Percentiles rank a stretch among this genome's conserved stretches.
These are phyloP conservation scores for Phytopythium mirpurense DNA, from an alignment of 352 stramenopile genomes.

Conservation along the genomic window DNA sequence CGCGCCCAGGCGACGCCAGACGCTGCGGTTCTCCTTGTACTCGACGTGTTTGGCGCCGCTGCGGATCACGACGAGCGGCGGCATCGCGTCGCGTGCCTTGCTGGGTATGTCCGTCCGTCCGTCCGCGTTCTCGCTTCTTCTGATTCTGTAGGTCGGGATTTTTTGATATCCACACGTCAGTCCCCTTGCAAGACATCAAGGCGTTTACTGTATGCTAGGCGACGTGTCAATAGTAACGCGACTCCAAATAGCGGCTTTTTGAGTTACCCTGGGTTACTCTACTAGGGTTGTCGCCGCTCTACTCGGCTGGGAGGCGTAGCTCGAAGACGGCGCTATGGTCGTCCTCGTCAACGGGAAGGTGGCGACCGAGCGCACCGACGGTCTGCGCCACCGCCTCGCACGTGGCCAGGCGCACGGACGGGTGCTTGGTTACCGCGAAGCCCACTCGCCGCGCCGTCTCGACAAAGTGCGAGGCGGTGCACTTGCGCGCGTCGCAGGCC, in stretches of 20 bases:
- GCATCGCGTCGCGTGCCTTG: slow-evolving; percentile 26
- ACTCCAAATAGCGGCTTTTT: too few species aligned
- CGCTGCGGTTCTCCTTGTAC: slow-evolving; percentile 47
- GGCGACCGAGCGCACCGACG: slow-evolving; percentile 35
- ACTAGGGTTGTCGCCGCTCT: too few species aligned
- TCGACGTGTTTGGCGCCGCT: slow-evolving; percentile 56
- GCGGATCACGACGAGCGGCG: slow-evolving; percentile 69
- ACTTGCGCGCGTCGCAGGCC: slow-evolving; percentile 38
- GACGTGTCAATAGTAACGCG: neutral
- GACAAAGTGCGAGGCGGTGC: slow-evolving; percentile 52
- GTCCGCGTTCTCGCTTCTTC: too few species aligned
- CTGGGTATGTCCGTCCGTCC: too few species aligned
- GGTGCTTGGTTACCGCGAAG: slow-evolving; percentile 34
- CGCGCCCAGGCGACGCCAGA: slow-evolving; percentile 25
- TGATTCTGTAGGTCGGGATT: neutral
- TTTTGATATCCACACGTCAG: neutral
- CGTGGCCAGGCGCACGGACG: slow-evolving; percentile 26
- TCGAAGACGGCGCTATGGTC: slow-evolving; percentile 54
- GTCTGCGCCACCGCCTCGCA: slow-evolving; percentile 20
- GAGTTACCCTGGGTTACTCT: too few species aligned
- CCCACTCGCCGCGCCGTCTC: slow-evolving; percentile 23
- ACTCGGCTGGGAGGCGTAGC: slow-evolving; percentile 13
- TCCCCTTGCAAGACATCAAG: too few species aligned
- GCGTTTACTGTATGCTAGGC: neutral
- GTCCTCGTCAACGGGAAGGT: slow-evolving; percentile 39